Percentiles rank a stretch among this genome's conserved stretches.
phyloP scores from a whole-genome alignment of 768 basidiomycete genomes.

The Lactarius vividus region DNA sequence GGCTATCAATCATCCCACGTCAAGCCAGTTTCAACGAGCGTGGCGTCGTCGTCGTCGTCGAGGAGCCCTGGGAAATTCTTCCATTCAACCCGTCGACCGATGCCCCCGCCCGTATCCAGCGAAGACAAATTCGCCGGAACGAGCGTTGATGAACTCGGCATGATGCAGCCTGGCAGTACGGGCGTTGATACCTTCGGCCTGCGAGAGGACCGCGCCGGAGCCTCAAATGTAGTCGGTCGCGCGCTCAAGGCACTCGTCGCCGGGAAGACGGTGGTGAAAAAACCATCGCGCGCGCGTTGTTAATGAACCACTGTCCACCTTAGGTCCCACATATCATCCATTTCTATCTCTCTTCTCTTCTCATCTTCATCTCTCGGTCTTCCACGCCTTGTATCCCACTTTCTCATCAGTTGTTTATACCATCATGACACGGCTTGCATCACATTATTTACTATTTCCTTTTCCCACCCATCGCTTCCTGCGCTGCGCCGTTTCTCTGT shows the following conservation, averaged over 20 bases:
- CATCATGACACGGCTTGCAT: slow-evolving; percentile 15
- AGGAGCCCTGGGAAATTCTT: slow-evolving; percentile 40
- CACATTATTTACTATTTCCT: slow-evolving; percentile 6
- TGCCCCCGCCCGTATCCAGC: slow-evolving; percentile 74
- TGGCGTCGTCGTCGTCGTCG: slow-evolving; percentile 22
- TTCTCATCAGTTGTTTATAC: slow-evolving; percentile 18
- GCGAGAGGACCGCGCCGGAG: slow-evolving; percentile 37
- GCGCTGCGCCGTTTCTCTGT: neutral
- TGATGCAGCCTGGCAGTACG: slow-evolving; percentile 33
- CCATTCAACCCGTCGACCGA: slow-evolving; percentile 46
- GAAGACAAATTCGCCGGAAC: slow-evolving; percentile 39
- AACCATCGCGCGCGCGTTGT: slow-evolving; percentile 43
- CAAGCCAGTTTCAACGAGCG: slow-evolving; percentile 39
- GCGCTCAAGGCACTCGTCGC: slow-evolving; percentile 78
- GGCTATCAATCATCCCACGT: slow-evolving; percentile 75
- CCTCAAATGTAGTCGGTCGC: slow-evolving; percentile 58
- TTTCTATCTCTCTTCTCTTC: neutral
- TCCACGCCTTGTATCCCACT: neutral
- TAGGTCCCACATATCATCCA: neutral
- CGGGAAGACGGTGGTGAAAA: slow-evolving; percentile 52
- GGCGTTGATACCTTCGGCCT: neutral
- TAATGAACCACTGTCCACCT: neutral
- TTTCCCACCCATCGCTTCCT: neutral
- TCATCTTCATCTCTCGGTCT: neutral
- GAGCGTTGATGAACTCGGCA: slow-evolving; percentile 66